Conservation (phyloP, 306 rosid species). For the Glycine soja region DNA sequence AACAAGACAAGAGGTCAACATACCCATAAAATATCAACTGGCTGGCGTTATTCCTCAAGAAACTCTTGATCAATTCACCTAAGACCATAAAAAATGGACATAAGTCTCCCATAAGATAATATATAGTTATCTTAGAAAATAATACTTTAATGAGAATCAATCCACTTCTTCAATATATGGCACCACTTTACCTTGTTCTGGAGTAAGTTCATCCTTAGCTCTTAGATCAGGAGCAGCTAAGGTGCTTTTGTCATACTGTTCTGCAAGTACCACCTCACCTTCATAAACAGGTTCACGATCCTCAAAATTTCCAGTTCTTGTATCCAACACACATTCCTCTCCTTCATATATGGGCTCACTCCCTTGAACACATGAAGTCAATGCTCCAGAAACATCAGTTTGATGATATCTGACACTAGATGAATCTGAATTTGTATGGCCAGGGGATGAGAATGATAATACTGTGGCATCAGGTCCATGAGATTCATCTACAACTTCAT, state of each 20-base stretch:
- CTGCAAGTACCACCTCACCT: constrained; percentile 87
- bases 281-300: constrained; percentile 90
- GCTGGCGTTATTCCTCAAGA: constrained; percentile 90
- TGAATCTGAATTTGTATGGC: constrained; percentile 61
- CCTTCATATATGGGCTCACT: constrained; percentile 99
- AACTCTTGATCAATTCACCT: constrained; percentile 88
- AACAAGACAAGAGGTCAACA: constrained; percentile 36
- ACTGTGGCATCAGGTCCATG: constrained; percentile 52
- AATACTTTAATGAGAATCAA: constrained; percentile 33
- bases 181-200: constrained; percentile 69
- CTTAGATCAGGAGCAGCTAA: constrained; percentile 47
- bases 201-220: constrained; percentile 74
- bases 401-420: constrained; percentile 57
- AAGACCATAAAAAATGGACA: constrained; percentile 47
- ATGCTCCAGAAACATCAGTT: constrained; percentile 59
- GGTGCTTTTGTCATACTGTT: constrained; percentile 82
- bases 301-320: constrained; percentile 57
- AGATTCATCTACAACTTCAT: constrained; percentile 54
- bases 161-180: constrained; percentile 27
- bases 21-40: constrained; percentile 94
- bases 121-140: constrained; percentile 29
- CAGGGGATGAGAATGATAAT: constrained; percentile 51
- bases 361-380: constrained; percentile 68
- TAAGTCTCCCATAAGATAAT: constrained; percentile 35
- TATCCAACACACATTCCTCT: constrained; percentile 84